These are phyloP conservation scores for Arabis hirsuta DNA, from an alignment of 345 rosid genomes.

Conservation along the genomic window DNA sequence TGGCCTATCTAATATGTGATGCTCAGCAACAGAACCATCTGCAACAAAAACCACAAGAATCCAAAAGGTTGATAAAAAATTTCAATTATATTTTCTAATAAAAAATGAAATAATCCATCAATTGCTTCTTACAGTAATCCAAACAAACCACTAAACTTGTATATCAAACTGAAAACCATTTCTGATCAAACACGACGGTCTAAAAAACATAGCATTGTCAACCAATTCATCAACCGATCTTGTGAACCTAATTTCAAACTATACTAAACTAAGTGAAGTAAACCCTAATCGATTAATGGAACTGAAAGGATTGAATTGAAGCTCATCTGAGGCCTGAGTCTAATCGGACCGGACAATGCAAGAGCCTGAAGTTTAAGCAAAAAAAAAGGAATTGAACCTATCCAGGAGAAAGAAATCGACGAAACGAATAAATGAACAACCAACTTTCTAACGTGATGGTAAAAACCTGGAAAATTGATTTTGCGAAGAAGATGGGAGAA, in stretches of 20 bases:
- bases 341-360: conserved; percentile 2
- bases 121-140: conserved; percentile 8
- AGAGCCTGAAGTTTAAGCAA: background rate
- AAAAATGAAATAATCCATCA: conserved; percentile 3
- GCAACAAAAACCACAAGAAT: conserved; percentile 35
- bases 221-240: background rate
- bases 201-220: conserved; percentile 25
- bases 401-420: background rate
- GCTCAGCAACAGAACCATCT: conserved; percentile 47
- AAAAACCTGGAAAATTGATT: background rate
- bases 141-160: background rate
- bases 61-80: background rate
- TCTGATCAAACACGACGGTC: background rate
- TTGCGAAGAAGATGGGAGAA: too few relatives aligned
- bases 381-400: too few relatives aligned
- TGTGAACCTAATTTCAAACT: background rate
- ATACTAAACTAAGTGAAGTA: conserved; percentile 4
- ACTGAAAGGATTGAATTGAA: background rate
- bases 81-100: background rate
- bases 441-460: background rate
- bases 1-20: conserved; percentile 28
- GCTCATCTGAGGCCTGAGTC: conserved; percentile 13
- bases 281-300: conserved; percentile 12
- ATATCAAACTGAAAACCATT: conserved; percentile 13
- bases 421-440: background rate